These are phyloP conservation scores for Paradendryphiella salina DNA, from an alignment of 2,329 filamentous ascomycete genomes.

Conservation along the genomic window DNA sequence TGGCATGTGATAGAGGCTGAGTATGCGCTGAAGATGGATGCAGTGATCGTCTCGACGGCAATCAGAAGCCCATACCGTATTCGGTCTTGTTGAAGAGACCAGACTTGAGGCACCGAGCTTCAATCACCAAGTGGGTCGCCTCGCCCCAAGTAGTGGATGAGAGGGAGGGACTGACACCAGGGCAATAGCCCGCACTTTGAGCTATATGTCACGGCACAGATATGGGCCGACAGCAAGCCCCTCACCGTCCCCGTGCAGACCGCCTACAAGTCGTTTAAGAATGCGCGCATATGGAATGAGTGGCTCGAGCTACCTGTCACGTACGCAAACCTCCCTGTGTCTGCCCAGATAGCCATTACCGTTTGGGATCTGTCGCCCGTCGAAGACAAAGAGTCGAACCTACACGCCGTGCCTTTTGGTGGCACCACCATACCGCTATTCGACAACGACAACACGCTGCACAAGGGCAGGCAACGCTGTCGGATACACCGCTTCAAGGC, in stretches of 20 bases:
- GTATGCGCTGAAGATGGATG: constrained; percentile 27
- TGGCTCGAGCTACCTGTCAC: constrained; percentile 88
- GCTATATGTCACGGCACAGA: constrained; percentile 87
- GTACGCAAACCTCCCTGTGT: constrained; percentile 78
- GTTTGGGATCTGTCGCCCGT: constrained; percentile 91
- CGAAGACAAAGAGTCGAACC: constrained; percentile 68
- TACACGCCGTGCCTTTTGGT: constrained; percentile 86
- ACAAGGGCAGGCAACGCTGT: constrained; percentile 92
- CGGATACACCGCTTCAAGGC: constrained; percentile 77
- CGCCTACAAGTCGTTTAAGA: constrained; percentile 86
- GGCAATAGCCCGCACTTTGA: constrained; percentile 73
- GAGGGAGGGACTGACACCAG: constrained; percentile 5
- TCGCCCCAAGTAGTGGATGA: background rate
- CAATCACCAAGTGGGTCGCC: constrained; percentile 68
- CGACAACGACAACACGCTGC: constrained; percentile 85
- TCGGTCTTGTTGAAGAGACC: constrained; percentile 78
- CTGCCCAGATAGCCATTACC: constrained; percentile 86
- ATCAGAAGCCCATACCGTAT: constrained; percentile 72
- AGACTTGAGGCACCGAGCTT: constrained; percentile 83
- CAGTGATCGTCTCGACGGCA: constrained; percentile 76
- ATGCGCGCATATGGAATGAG: constrained; percentile 80
- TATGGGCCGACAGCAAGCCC: constrained; percentile 95
- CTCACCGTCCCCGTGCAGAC: constrained; percentile 91
- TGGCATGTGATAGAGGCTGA: background rate
- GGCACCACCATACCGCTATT: constrained; percentile 93